These are phyloP conservation scores for Pulveroboletus ravenelii DNA, from an alignment of 768 basidiomycete genomes.

Conservation along the genomic window DNA sequence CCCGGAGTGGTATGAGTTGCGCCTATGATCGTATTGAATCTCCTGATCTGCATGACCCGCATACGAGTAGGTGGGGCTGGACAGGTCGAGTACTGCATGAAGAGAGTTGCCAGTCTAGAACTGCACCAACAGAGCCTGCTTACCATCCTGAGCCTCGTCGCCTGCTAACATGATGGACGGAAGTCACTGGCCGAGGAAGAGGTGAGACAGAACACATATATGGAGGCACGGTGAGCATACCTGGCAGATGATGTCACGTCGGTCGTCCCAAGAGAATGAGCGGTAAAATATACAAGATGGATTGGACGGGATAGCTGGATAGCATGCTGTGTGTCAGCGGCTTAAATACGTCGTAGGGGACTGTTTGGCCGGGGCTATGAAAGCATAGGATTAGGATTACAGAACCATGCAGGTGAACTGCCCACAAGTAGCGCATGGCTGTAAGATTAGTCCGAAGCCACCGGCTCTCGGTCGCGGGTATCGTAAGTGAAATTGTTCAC, in stretches of 20 bases:
- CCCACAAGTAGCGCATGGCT: no score
- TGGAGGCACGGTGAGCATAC: neutral
- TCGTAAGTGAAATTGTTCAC: no score
- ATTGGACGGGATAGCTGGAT: no score
- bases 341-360: no score
- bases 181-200: neutral
- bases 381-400: no score
- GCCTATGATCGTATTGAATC: neutral
- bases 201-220: neutral
- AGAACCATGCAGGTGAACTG: no score
- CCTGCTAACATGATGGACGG: constrained; percentile 9
- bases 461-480: no score
- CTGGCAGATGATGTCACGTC: constrained; percentile 12
- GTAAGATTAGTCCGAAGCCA: no score
- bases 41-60: neutral
- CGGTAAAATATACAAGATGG: no score
- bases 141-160: neutral
- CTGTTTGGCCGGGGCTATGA: no score
- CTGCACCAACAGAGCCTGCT: constrained; percentile 5
- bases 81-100: constrained; percentile 8
- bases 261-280: no score
- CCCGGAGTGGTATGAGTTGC: neutral
- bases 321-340: no score
- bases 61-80: neutral
- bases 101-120: constrained; percentile 10